These are phyloP conservation scores for Arthrobotrys sinensis DNA, from an alignment of 2,329 filamentous ascomycete species.

Conservation along the genomic window DNA sequence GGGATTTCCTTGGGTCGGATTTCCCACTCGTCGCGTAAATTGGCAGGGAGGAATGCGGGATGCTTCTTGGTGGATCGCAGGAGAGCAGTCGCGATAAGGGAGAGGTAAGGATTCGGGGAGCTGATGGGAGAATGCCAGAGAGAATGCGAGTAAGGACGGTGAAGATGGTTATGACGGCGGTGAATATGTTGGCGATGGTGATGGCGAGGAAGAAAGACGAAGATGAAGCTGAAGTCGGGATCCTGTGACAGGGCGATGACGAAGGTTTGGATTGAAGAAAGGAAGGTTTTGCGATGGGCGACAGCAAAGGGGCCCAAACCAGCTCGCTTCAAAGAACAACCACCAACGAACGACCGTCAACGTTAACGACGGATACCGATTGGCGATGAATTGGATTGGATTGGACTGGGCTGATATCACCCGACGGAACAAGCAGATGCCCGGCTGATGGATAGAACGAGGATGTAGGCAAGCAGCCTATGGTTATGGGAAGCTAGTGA, in stretches of 20 bases:
- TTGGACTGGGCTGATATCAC: too few relatives aligned
- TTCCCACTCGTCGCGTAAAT: slow-evolving; percentile 45
- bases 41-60: slow-evolving; percentile 34
- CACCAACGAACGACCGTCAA: background rate
- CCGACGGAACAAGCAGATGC: too few relatives aligned
- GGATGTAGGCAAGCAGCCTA: background rate
- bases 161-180: background rate
- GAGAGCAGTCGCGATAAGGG: slow-evolving; percentile 42
- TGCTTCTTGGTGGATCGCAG: slow-evolving; percentile 1
- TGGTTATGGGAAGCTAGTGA: too few relatives aligned
- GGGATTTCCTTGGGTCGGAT: background rate
- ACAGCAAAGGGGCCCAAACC: background rate
- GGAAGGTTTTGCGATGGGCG: slow-evolving; percentile 37
- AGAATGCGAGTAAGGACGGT: slow-evolving; percentile 5
- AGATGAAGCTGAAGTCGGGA: slow-evolving; percentile 12
- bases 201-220: background rate
- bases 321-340: background rate
- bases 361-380: background rate
- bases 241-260: slow-evolving; percentile 14
- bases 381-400: too few relatives aligned
- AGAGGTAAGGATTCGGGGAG: background rate
- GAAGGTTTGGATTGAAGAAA: slow-evolving; percentile 7
- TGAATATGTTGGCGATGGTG: background rate
- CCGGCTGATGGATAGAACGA: background rate
- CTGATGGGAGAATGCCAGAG: background rate